Evolutionary conservation across 805 yeast species (phyloP), one percentile per base, ranked within the genome.

Genomic region (Danielia reshetovae): DNA sequence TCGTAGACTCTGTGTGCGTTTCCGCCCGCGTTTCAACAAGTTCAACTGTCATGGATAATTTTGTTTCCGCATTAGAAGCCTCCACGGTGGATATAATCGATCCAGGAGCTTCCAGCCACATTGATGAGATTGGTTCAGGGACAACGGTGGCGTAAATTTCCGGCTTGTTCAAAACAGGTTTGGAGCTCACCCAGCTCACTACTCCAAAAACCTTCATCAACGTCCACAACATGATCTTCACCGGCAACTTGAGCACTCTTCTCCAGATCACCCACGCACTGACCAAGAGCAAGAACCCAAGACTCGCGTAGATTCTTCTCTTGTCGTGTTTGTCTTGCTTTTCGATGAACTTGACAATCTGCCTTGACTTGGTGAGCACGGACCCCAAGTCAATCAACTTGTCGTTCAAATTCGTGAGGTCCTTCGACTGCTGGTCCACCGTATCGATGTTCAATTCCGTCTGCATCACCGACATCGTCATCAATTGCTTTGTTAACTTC

Each of bases 221-320:
- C 1, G 74, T 47, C 81, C 79, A 75, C 15, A 75, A 29, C 19
- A 72, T 35, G 18, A 75, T 44, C 34, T 48, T 49, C 2, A 71
- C 58, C 0, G 81, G 79, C 23, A 60, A 52, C 27, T 63, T 58
- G 25, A 75, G 51, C 2, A 75, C 55, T 44, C 81, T 57, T 37
- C 69, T 57, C 71, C 75, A 75, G 2, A 74, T 33, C 7, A 75
- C 70, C 74, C 76, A 74, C 5, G 57, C 49, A 38, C 75, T 66
- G 25, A 74, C 72, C 2, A 63, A 36, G 16, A 62, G 37, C 35
- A 75, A 67, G 38, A 75, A 69, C 12, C 68, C 72, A 4, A 73
- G 38, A 18, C 77, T 63, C 35, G 68, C 40, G 48, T 74, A 75
- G 17, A 75, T 74, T 27, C 74, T 60, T 32, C 64, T 50, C 37